Percentiles rank a stretch among this genome's conserved stretches.
These are phyloP conservation scores for Teratosphaeria zuluensis DNA, from an alignment of 2,329 filamentous ascomycete species.

Conservation along the genomic window DNA sequence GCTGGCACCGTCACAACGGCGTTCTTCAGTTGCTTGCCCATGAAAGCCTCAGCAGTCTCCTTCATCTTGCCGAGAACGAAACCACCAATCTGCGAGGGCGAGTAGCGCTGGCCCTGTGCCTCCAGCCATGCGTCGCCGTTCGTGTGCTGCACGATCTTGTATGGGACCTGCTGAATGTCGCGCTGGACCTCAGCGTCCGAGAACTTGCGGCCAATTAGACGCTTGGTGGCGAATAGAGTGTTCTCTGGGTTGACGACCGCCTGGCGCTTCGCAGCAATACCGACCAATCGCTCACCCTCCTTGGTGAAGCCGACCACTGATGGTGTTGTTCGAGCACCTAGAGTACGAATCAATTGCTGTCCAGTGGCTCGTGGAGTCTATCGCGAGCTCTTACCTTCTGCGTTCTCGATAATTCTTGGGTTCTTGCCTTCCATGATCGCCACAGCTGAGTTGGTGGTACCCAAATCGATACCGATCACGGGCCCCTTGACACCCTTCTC, in stretches of 20 bases:
- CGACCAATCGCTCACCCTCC: constrained; percentile 90
- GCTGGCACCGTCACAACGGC: constrained; percentile 93
- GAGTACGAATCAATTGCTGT: neutral
- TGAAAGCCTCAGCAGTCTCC: constrained; percentile 91
- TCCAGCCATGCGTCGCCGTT: constrained; percentile 96
- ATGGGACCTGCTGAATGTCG: constrained; percentile 94
- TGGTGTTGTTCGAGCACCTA: constrained; percentile 80
- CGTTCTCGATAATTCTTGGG: constrained; percentile 94
- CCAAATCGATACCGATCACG: constrained; percentile 97
- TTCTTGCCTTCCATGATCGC: constrained; percentile 95
- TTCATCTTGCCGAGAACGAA: constrained; percentile 98
- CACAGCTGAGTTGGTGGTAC: constrained; percentile 96
- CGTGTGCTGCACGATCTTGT: constrained; percentile 95
- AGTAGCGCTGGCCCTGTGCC: constrained; percentile 90
- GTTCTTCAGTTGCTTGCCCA: constrained; percentile 85
- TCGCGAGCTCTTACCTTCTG: constrained; percentile 58
- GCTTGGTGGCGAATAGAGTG: constrained; percentile 96
- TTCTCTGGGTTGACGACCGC: constrained; percentile 98
- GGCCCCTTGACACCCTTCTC: constrained; percentile 79
- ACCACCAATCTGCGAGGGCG: constrained; percentile 94
- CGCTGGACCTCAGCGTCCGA: constrained; percentile 87
- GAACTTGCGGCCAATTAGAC: constrained; percentile 97
- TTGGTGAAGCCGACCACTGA: constrained; percentile 93
- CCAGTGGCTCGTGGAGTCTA: too few relatives aligned
- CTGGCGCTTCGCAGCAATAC: constrained; percentile 96